phyloP scores from a whole-genome alignment of 768 basidiomycete genomes.

The Leccinum subgranulosum region DNA sequence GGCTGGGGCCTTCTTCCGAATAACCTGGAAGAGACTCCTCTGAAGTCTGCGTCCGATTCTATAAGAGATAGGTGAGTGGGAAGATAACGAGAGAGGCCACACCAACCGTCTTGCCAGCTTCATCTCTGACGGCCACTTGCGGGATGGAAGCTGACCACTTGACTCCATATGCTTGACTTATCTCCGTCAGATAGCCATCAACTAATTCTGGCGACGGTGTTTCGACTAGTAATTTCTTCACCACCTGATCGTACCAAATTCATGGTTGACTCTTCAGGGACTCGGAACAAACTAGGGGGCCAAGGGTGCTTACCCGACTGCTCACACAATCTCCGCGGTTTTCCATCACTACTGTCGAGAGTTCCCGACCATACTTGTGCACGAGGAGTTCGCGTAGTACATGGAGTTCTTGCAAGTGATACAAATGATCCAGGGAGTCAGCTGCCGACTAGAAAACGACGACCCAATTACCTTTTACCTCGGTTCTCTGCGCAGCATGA shows the following conservation, averaged over 20 bases:
- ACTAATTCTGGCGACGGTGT: constrained; percentile 76
- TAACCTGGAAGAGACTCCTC: constrained; percentile 27
- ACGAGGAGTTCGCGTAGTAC: constrained; percentile 89
- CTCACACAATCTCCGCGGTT: constrained; percentile 80
- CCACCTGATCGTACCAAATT: constrained; percentile 46
- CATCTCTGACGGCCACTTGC: constrained; percentile 27
- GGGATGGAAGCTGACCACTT: constrained; percentile 51
- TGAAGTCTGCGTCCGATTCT: constrained; percentile 6
- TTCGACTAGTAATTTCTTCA: constrained; percentile 65
- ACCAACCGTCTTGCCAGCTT: constrained; percentile 41
- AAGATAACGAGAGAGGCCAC: neutral
- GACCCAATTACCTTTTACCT: constrained; percentile 66
- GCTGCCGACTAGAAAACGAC: neutral
- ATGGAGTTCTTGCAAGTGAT: constrained; percentile 65
- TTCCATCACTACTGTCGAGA: constrained; percentile 81
- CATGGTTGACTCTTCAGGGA: constrained; percentile 1
- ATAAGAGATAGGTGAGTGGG: constrained; percentile 3
- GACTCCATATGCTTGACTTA: constrained; percentile 83
- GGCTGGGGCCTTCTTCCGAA: constrained; percentile 18
- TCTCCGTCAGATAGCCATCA: constrained; percentile 85
- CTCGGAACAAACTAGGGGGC: neutral
- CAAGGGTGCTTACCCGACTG: constrained; percentile 58
- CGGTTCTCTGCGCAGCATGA: constrained; percentile 87
- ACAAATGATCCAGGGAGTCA: constrained; percentile 2
- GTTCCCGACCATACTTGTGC: constrained; percentile 95